Base-by-base conservation (phyloP, 495 filamentous ascomycete genomes). In the Daldinia grandis region DNA sequence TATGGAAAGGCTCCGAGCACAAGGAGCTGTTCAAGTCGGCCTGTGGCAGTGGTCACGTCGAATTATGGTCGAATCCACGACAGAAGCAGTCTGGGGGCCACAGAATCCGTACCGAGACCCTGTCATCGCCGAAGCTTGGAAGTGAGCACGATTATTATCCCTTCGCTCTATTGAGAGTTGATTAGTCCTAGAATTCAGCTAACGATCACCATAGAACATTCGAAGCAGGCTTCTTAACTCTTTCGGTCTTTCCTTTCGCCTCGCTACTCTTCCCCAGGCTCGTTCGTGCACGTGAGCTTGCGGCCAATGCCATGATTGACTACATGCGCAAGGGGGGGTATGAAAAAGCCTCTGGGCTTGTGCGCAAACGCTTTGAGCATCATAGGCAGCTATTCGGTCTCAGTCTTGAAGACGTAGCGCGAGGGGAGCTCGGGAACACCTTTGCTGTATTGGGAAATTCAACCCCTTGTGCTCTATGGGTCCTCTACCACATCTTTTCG, bases 401-500 rank as follows among this genome's bases (percentile, higher is more conserved):
- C 4, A 44, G 44, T 28, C 0, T 47, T 14, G 64, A 69, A 31
- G 75, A 77, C 21, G 47, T 78, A 17, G 76, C 62, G 4, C 60
- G 75, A 54, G 38, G 74, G 66, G 75, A 80, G 50, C 54, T 76
- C 35, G 63, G 63, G 14, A 68, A 69, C 30, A 61, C 62, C 9
- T 61, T 69, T 33, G 72, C 68, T 2, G 51, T 68, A 3, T 40
- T 77, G 3, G 75, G 65, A 2, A 77, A 66, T 59, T 65, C 74
- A 14, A 62, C 66, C 0, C 71, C 76, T 15, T 72, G 64, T 37
- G 61, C 74, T 0, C 30, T 72, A 8, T 78, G 71, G 76, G 64
- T 76, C 6, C 50, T 78, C 28, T 66, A 58, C 21, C 49, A 74
- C 38, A 66, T 74, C 54, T 57, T 78, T 58, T 71, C 75, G 7